Evolutionary conservation across 108 stramenopile species (phyloP), one percentile per base, ranked within the genome.

Genomic region (Schizochytrium sp.): DNA sequence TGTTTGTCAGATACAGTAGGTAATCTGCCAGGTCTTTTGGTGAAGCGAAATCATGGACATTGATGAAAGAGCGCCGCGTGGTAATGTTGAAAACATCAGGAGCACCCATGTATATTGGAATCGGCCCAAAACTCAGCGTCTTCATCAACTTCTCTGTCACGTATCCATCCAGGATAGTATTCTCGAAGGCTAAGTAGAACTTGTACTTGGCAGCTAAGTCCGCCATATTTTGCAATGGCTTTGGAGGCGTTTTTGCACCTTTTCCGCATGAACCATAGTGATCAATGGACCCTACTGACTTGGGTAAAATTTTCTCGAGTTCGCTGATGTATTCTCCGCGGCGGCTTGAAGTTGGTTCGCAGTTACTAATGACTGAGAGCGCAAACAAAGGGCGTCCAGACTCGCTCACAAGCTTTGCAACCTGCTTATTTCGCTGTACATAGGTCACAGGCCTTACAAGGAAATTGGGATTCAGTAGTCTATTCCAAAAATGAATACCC

Each of bases 121-220:
- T 3, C 5, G 76, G 76, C 45, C 76, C 76, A 42, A 83, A 83
- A 1, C 28, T 83, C 15, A 83, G 76, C 49, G 15, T 40, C 53
- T 83, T 17, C 10, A 83, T n/a, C 17, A 83, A 3, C 76, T 83
- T 83, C 28, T 83, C 76, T 8, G 15, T 83, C 17, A 83, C 76
- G 47, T 83, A 83, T 17, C 76, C 76, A 42, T 83, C 76, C 50
- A 55, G 28, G 76, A 83, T 83, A 19, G 76, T 55, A 53, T 83
- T 83, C 53, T 83, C 76, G 28, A 83, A 83, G 47, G 76, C 76
- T n/a, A 83, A 40, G 76, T 83, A 83, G 76, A 83, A 83, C 28
- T 83, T 83, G 53, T 83, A 83, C 47, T 55, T 40, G 5, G 47
- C 53, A 10, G 76, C 76, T 1, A 83, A 12, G 15, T 46, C 45